Percentiles rank a stretch among this genome's conserved stretches.
phyloP scores from a whole-genome alignment of 257 asterid species.

The Ballota nigra region DNA sequence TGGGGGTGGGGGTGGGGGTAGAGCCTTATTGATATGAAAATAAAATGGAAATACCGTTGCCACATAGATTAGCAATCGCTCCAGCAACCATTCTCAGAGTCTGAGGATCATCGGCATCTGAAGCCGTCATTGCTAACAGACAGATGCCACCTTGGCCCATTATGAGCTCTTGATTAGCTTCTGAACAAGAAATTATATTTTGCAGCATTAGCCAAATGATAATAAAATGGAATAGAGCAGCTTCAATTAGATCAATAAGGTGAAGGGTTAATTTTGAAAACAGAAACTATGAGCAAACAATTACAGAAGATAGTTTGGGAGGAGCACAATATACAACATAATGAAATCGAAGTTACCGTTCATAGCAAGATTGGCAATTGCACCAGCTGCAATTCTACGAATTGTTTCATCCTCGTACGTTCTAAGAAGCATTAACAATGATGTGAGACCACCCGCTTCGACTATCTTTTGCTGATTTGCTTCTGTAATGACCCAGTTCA shows the following conservation, averaged over 20 bases:
- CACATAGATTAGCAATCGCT: constrained; percentile 97
- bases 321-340: constrained; percentile 8
- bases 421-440: constrained; percentile 90
- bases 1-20: neutral
- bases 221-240: constrained; percentile 1
- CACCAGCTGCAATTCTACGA: constrained; percentile 99
- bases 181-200: constrained; percentile 38
- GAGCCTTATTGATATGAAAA: constrained; percentile 13
- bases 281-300: neutral
- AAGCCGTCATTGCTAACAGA: constrained; percentile 80
- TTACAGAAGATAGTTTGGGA: neutral
- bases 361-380: constrained; percentile 99
- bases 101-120: constrained; percentile 98
- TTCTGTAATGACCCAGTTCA: constrained; percentile 45
- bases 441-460: constrained; percentile 97
- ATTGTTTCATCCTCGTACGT: constrained; percentile 92
- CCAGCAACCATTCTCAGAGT: constrained; percentile 99
- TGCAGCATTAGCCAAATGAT: constrained; percentile 5
- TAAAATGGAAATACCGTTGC: constrained; percentile 64
- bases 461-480: constrained; percentile 94
- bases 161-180: constrained; percentile 92
- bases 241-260: constrained; percentile 15
- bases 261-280: neutral
- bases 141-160: constrained; percentile 95
- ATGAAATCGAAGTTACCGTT: constrained; percentile 52